Percentiles rank a stretch among this genome's conserved stretches.
Evolutionary conservation across 176 grass and related monocot species (phyloP).

Genomic region (Cenchrus purpureus): DNA sequence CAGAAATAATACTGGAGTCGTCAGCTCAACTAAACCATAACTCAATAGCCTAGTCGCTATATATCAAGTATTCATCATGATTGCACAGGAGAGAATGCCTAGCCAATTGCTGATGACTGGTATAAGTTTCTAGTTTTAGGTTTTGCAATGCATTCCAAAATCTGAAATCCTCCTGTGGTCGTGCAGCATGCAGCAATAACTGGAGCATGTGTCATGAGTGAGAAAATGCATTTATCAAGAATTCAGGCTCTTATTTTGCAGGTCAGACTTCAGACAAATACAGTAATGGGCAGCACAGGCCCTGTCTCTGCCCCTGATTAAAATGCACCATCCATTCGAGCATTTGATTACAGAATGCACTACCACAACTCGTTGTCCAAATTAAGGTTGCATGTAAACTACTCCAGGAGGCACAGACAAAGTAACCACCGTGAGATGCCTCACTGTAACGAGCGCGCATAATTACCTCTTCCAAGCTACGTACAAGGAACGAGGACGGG

Average conservation of each 20-base stretch:
- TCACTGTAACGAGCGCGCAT: neutral
- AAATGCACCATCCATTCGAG: neutral
- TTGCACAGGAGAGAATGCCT: neutral
- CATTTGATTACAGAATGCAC: neutral
- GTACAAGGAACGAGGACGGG: neutral
- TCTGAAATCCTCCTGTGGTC: neutral
- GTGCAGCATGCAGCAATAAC: neutral
- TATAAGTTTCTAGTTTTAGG: neutral
- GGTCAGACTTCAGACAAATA: neutral
- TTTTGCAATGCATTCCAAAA: neutral
- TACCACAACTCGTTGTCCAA: conserved; percentile 5
- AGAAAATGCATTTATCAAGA: neutral
- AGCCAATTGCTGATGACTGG: neutral
- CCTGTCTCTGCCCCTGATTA: neutral
- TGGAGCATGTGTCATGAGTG: neutral
- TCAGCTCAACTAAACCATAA: neutral
- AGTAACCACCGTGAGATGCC: neutral
- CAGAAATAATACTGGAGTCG: conserved; percentile 29
- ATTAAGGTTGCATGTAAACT: neutral
- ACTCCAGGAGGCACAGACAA: neutral
- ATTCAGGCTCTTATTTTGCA: neutral
- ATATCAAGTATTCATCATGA: neutral
- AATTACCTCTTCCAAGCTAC: neutral
- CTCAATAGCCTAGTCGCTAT: neutral
- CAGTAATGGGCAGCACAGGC: neutral